Percentiles rank a stretch among this genome's conserved stretches.
Evolutionary conservation across 495 filamentous ascomycete species (phyloP).

Genomic region (Rostrohypoxylon terebratum): DNA sequence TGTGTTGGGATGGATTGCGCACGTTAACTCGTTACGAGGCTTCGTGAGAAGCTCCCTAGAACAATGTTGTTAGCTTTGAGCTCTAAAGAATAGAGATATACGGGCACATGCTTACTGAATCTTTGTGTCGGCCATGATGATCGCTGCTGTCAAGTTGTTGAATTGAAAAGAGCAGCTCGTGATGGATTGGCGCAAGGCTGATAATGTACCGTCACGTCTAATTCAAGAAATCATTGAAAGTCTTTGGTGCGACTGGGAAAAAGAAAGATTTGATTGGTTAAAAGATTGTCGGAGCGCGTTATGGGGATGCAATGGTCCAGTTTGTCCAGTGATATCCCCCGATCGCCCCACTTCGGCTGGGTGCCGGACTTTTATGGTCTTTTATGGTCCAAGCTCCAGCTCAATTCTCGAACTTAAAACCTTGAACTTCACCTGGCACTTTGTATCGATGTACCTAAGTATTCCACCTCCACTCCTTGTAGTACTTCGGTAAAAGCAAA

Average conservation of each 20-base stretch:
- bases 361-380: constrained; percentile 1
- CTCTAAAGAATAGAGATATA: neutral
- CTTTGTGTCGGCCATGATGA: constrained; percentile 79
- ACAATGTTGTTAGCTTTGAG: constrained; percentile 38
- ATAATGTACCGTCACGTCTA: constrained; percentile 26
- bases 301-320: neutral
- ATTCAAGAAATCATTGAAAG: constrained; percentile 30
- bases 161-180: constrained; percentile 27
- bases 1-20: constrained; percentile 55
- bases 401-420: too few species aligned
- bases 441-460: constrained; percentile 14
- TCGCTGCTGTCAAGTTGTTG: constrained; percentile 37
- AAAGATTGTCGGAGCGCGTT: constrained; percentile 2
- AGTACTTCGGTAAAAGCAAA: constrained; percentile 28
- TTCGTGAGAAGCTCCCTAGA: constrained; percentile 82
- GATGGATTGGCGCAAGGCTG: constrained; percentile 38
- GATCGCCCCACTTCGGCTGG: constrained; percentile 15
- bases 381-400: neutral
- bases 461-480: too few species aligned
- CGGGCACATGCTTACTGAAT: constrained; percentile 69
- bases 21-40: constrained; percentile 84
- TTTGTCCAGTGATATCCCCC: neutral
- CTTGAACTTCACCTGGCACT: too few species aligned
- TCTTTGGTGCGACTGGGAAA: constrained; percentile 21
- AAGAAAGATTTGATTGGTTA: constrained; percentile 30